Base-by-base conservation (phyloP, 257 asterid genomes). In the Orobanche coerulescens region DNA sequence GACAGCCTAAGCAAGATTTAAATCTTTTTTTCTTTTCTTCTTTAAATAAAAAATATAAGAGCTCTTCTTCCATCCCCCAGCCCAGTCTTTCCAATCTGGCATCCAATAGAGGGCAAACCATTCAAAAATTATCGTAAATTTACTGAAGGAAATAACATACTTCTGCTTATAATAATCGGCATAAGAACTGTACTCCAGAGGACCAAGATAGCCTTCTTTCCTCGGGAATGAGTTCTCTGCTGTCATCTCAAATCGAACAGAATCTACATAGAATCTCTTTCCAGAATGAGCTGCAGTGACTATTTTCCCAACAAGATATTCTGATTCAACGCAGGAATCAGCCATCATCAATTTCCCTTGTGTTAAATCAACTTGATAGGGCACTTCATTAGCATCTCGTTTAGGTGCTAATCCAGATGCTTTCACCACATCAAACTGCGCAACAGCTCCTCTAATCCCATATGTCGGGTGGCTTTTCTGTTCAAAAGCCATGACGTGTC, bases 151-250 rank as follows among this genome's bases (percentile, higher is more conserved):
- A 49, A 26, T 19, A 52, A 62, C 97, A 43, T 84, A 93, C 98
- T 93, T 93, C 71, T 84, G 98, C 75, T 83, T 93, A 75, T 93
- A 93, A 80, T 88, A 93, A 70, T 87, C 98, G 37, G 98, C 96
- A 73, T 93, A 93, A 62, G 95, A 86, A 69, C 95, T 77, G 73
- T 93, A 93, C 82, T 93, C 98, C 71, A 93, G 71, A 56, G 97
- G 98, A 74, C 98, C 97, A 68, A 93, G 95, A 77, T 93, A 93
- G 51, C 98, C 97, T 82, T 93, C 98, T 77, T 93, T 93, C 84
- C 95, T 82, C 0, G 98, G 98, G 65, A 93, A 93, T 68, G 95
- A 86, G 73, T 83, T 93, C 68, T 89, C 97, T 10, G 98, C 95
- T 48, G 94, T 89, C 98, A 93, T 84, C 37, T 93, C 98, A 78